Evolutionary conservation across 306 rosid genomes (phyloP), one percentile per base, ranked within the genome.

Genomic region (Calophaca sinica): DNA sequence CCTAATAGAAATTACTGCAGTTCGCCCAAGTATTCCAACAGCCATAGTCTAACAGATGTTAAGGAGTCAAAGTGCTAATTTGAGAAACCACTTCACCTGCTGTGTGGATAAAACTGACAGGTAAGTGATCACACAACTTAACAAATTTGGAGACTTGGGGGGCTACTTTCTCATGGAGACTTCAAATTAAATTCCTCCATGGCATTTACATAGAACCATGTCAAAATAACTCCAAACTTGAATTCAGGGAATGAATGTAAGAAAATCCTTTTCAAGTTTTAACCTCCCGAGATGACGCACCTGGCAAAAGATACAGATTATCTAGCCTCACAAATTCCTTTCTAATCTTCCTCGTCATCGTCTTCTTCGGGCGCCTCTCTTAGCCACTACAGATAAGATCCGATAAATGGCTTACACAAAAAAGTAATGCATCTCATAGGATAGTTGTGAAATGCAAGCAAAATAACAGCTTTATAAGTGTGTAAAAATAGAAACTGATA

Each of bases 351-450:
- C 51, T 92, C 80, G 0, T 88, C 92, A 0, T 87, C 97, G 3
- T 90, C 98, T 83, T 94, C 97, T 83, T 94, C 99, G 0, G 94
- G 55, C 4, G 98, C 98, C 58, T 84, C 96, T 84, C 77, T 88
- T 80, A 96, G 72, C 99, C 98, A 92, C 98, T 90, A 82, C 44
- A 82, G 46, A 68, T 14, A 77, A 44, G 39, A 81, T 42, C 42
- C 46, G 0, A 68, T 12, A 63, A 41, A 39, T 53, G 33, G 15
- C 14, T 38, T 15, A 31, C 4, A 54, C 9, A 9, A 32, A 42
- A 54, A 35, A 74, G 60, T 72, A 52, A 70, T 70, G 55, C 67
- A 49, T 38, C 64, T 38, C 52, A 66, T 29, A 60, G 31, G 44
- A 45, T 54, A 14, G 63, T 48, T 33, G 39, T 41, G 70, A 66